Percentiles rank a stretch among this genome's conserved stretches.
phyloP scores from a whole-genome alignment of 345 rosid species.

The Eucalyptus tenuipes region DNA sequence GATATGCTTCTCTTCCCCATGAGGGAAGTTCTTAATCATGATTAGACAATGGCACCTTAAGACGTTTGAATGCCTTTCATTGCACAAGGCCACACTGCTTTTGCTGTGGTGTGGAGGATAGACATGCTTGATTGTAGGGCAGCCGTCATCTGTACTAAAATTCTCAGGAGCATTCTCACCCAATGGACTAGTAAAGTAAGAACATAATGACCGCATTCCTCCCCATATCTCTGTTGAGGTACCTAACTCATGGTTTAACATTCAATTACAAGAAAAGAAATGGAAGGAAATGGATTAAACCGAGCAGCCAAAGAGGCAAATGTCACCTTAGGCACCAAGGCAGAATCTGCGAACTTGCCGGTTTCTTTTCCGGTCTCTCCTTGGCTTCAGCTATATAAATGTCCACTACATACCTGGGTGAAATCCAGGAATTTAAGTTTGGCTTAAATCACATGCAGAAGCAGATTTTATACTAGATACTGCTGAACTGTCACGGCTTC shows the following conservation, averaged over 20 bases:
- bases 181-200: constrained; percentile 14
- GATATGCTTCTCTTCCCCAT: background rate
- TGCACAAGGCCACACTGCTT: background rate
- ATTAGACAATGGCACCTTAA: background rate
- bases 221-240: constrained; percentile 19
- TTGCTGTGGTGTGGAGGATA: background rate
- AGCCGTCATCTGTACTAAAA: constrained; percentile 7
- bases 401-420: constrained; percentile 20
- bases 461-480: background rate
- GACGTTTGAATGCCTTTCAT: background rate
- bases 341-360: constrained; percentile 6
- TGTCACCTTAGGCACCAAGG: constrained; percentile 25
- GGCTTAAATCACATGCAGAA: background rate
- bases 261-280: too few species aligned
- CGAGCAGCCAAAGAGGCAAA: background rate
- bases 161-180: constrained; percentile 12
- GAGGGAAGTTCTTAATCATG: background rate
- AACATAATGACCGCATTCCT: constrained; percentile 19
- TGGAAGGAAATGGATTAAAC: background rate
- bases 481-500: background rate
- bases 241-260: constrained; percentile 6
- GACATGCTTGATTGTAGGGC: background rate
- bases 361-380: constrained; percentile 6
- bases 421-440: background rate
- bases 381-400: constrained; percentile 15